phyloP scores from a whole-genome alignment of 306 rosid species.

The Dalbergia cochinchinensis region DNA sequence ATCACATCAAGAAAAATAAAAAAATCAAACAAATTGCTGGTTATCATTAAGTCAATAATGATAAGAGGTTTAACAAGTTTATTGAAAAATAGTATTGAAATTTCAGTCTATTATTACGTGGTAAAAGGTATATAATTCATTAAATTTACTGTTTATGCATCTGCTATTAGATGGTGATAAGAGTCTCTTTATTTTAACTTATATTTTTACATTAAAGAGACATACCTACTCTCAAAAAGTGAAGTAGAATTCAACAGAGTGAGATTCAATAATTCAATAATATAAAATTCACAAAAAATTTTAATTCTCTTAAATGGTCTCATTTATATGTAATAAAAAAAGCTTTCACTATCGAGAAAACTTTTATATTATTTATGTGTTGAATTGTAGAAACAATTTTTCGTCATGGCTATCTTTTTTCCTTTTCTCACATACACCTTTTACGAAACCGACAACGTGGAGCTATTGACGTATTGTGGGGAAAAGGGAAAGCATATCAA shows the following conservation, averaged over 20 bases:
- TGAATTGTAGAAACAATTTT: background rate
- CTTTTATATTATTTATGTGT: background rate
- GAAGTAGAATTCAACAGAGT: too few relatives aligned
- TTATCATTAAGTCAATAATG: background rate
- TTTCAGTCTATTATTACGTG: background rate
- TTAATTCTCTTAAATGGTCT: too few relatives aligned
- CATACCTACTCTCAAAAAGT: too few relatives aligned
- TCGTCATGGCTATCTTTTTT: background rate
- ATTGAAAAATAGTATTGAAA: background rate
- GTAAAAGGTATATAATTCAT: background rate
- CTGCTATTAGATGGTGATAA: too few relatives aligned
- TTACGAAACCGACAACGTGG: constrained; percentile 12
- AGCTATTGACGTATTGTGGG: background rate
- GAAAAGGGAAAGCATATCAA: constrained; percentile 7
- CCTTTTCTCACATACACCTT: background rate
- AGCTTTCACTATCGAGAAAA: background rate
- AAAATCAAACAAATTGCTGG: too few relatives aligned
- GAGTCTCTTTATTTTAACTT: too few relatives aligned
- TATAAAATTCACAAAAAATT: too few relatives aligned
- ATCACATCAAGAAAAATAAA: too few relatives aligned
- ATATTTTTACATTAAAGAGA: too few relatives aligned
- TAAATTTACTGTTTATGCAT: constrained; percentile 9
- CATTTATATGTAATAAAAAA: too few relatives aligned
- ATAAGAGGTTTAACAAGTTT: background rate
- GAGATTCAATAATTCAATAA: too few relatives aligned